phyloP scores from a whole-genome alignment of 345 rosid species.

The Reutealis trisperma region DNA sequence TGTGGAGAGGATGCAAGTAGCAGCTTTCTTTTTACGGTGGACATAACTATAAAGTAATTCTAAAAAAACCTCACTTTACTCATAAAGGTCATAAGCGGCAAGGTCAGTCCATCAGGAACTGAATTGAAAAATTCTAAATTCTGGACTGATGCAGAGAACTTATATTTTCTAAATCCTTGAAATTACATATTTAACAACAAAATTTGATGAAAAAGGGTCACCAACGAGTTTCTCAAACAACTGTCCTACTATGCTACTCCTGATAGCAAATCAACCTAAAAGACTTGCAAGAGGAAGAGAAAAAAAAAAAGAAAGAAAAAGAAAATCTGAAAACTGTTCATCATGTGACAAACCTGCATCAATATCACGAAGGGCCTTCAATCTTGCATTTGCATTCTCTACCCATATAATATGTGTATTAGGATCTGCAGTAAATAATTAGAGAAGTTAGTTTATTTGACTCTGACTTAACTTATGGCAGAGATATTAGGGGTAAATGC shows the following conservation, averaged over 20 bases:
- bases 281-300: not conserved
- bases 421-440: slow-evolving; percentile 56
- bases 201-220: not conserved
- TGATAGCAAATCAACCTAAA: not conserved
- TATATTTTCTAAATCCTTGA: too few relatives aligned
- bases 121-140: too few relatives aligned
- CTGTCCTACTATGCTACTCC: not conserved
- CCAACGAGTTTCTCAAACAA: not conserved
- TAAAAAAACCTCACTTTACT: too few relatives aligned
- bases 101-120: too few relatives aligned
- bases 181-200: too few relatives aligned
- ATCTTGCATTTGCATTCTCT: slow-evolving; percentile 65
- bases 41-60: too few relatives aligned
- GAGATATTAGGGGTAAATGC: not conserved
- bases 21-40: not conserved
- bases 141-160: too few relatives aligned
- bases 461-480: not conserved
- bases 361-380: slow-evolving; percentile 72
- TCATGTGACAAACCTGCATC: slow-evolving; percentile 56
- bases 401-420: slow-evolving; percentile 79
- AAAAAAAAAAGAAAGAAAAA: not conserved
- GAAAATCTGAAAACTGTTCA: not conserved
- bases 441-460: slow-evolving; percentile 14
- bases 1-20: not conserved
- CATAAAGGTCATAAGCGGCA: too few relatives aligned